Base-by-base conservation (phyloP, 768 basidiomycete genomes). In the Mycena galopus region DNA sequence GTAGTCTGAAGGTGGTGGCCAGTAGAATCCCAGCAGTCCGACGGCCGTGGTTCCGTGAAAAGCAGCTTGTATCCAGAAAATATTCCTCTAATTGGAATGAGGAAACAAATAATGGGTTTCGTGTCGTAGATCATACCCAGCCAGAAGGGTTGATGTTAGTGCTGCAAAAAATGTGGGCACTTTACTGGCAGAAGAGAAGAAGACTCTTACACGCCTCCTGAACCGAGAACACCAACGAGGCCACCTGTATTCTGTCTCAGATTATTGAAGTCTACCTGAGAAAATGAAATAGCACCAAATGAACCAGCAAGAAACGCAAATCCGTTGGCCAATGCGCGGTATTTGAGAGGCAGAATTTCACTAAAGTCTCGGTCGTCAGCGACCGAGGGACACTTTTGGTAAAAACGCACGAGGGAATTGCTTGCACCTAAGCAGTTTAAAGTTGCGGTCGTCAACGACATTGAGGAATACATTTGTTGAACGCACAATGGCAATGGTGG, bases 51-150 rank as follows among this genome's bases (percentile, higher is more conserved):
- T 50, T 1, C 68, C 72, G 21, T 76, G 75, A 51, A 76, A 74
- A 5, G 73, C 75, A 4, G 75, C 75, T 58, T 76, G 75, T 7
- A 76, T 74, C 75, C 75, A 76, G 55, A 76, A 76, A 3, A 76
- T 74, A 17, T 76, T 73, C 12, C 75, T 69, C 75, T 73, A 44
- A 32, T 29, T 19, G 11, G 30, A 56, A 32, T 32, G 2, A 57
- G 47, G 11, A 32, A 17, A 21, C 1, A 16, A 50, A 33, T 3
- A 14, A 42, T 21, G n/a, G 2, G 19, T n/a, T 33, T 53, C 3
- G 4, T 6, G 7, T 8, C 2, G 3, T 0, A 42, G n/a, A 17
- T 33, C 73, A 37, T 67, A 74, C 69, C 73, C 73, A 73, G 44
- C 72, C 72, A 37, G 72, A 65, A n/a, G 72, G 75, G 37, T 73